Evolutionary conservation across 495 filamentous ascomycete species (phyloP).

Genomic region (Tuber calosporum): DNA sequence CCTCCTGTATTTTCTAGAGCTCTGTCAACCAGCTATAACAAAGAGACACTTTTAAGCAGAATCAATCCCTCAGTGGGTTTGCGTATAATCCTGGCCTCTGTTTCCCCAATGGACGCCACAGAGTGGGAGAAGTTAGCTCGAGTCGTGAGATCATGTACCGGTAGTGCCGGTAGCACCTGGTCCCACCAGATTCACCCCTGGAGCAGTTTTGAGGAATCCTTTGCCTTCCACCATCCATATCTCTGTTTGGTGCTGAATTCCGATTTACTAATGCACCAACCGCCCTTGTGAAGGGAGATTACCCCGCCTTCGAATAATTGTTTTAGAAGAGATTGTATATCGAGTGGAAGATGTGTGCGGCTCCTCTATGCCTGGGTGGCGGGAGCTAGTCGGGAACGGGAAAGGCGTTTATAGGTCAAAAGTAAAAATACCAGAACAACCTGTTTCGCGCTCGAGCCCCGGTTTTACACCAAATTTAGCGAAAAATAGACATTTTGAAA

Average conservation of each 20-base stretch:
- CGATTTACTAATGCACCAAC: background rate
- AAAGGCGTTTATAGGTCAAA: background rate
- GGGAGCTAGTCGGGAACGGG: background rate
- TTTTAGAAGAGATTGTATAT: background rate
- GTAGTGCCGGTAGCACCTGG: background rate
- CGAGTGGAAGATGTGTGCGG: background rate
- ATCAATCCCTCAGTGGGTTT: background rate
- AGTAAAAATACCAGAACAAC: too few relatives aligned
- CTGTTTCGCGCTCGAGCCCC: too few relatives aligned
- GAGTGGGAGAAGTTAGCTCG: background rate
- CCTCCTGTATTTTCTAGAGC: background rate
- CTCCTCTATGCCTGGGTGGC: background rate
- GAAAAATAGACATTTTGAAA: too few relatives aligned
- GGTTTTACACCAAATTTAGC: too few relatives aligned
- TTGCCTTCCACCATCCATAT: background rate
- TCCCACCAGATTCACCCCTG: background rate
- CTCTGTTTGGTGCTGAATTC: background rate
- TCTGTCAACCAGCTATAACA: background rate
- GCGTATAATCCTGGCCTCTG: background rate
- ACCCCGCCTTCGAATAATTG: background rate
- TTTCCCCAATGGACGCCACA: background rate
- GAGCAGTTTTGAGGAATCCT: background rate
- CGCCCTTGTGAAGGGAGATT: background rate
- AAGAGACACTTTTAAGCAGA: background rate
- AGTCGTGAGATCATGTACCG: background rate